These are phyloP conservation scores for Lophiotrema nucula DNA, from an alignment of 495 filamentous ascomycete genomes.

Conservation along the genomic window DNA sequence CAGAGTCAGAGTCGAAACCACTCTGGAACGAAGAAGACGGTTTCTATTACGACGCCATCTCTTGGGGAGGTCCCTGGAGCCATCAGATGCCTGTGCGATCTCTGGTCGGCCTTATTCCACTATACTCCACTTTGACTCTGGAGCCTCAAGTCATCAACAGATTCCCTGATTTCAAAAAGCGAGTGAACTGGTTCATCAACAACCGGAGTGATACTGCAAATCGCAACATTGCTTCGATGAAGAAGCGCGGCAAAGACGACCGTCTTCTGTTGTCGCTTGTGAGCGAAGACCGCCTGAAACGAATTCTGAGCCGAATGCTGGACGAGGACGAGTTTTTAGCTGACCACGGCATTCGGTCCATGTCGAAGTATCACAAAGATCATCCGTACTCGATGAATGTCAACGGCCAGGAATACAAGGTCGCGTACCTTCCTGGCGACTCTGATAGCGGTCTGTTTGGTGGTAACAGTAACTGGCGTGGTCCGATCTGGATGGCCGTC, in stretches of 20 bases:
- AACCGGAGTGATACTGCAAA: conserved; percentile 81
- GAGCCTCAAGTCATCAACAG: conserved; percentile 91
- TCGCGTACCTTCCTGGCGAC: conserved; percentile 88
- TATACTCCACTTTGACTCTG: conserved; percentile 86
- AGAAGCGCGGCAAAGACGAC: conserved; percentile 81
- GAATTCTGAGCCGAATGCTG: conserved; percentile 87
- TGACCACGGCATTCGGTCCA: conserved; percentile 83
- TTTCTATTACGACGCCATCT: conserved; percentile 98
- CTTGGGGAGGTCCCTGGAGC: conserved; percentile 87
- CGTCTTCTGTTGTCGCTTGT: conserved; percentile 82
- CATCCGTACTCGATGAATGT: conserved; percentile 94
- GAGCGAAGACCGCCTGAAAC: conserved; percentile 79
- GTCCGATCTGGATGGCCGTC: conserved; percentile 92
- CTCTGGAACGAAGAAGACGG: conserved; percentile 93
- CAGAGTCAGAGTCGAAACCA: conserved; percentile 74
- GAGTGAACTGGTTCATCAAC: conserved; percentile 88
- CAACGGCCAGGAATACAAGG: conserved; percentile 84
- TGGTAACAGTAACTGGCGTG: conserved; percentile 96
- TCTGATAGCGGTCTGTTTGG: conserved; percentile 92
- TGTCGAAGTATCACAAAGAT: conserved; percentile 90
- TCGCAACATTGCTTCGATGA: conserved; percentile 89
- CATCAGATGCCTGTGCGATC: conserved; percentile 90
- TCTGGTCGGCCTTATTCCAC: conserved; percentile 86
- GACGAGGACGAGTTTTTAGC: conserved; percentile 92
- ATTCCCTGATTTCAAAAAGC: conserved; percentile 89